phyloP scores from a whole-genome alignment of 2,329 filamentous ascomycete genomes.

The Huntiella moniliformis region DNA sequence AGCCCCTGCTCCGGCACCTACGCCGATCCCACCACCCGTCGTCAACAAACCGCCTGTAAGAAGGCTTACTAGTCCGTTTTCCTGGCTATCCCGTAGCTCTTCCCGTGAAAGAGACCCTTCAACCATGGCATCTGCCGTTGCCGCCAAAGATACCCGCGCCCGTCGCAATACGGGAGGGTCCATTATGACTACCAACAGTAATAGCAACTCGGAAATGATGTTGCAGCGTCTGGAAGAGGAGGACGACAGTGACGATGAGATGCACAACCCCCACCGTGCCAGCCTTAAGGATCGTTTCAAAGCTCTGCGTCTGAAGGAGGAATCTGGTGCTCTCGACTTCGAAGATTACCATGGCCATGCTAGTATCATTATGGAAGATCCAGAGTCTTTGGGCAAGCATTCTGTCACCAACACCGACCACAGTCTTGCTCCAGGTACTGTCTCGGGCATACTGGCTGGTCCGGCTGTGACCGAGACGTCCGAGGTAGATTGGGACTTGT shows the following conservation, averaged over 20 bases:
- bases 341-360: constrained; percentile 36
- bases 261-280: constrained; percentile 25
- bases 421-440: constrained; percentile 65
- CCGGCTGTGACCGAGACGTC: constrained; percentile 50
- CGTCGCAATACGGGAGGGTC: constrained; percentile 61
- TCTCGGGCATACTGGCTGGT: constrained; percentile 59
- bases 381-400: constrained; percentile 13
- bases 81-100: constrained; percentile 52
- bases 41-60: constrained; percentile 28
- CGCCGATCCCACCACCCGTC: constrained; percentile 13
- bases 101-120: constrained; percentile 25
- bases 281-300: constrained; percentile 68
- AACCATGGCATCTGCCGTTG: constrained; percentile 30
- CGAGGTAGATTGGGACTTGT: constrained; percentile 95
- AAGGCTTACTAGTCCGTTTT: constrained; percentile 75
- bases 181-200: constrained; percentile 58
- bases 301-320: constrained; percentile 54
- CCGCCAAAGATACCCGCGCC: constrained; percentile 27
- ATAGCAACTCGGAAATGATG: constrained; percentile 71
- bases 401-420: constrained; percentile 44
- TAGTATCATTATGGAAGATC: constrained; percentile 13
- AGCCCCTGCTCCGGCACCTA: constrained; percentile 16
- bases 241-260: constrained; percentile 22
- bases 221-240: constrained; percentile 60
- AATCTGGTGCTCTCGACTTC: constrained; percentile 36